A percentile compares a stretch with the other conserved stretches of the same genome.
Evolutionary conservation across 352 stramenopile genomes (phyloP).

Genomic region (Phytophthora aleatoria): DNA sequence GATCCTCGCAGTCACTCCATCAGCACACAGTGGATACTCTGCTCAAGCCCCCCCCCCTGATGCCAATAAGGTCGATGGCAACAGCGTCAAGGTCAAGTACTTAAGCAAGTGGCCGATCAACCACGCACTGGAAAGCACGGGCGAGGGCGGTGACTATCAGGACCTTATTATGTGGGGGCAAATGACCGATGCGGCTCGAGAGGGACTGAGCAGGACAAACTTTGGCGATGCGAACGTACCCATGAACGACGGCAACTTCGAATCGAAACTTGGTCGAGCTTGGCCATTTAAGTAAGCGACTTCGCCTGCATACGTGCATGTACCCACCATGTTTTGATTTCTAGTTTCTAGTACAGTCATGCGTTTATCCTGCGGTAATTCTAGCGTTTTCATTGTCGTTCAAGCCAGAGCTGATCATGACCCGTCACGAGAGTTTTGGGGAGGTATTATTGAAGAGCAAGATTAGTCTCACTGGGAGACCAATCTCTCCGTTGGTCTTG

Average conservation of each 20-base stretch:
- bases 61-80: slow-evolving; percentile 1
- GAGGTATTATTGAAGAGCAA: too few species aligned
- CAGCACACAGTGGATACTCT: slow-evolving; percentile 7
- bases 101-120: slow-evolving; percentile 4
- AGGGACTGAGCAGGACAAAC: neutral
- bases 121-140: slow-evolving; percentile 5
- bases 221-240: slow-evolving; percentile 11
- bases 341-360: too few species aligned
- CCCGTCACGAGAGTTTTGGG: too few species aligned
- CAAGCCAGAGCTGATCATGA: too few species aligned
- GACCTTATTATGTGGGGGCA: slow-evolving; percentile 17
- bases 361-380: too few species aligned
- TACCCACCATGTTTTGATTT: too few species aligned
- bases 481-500: too few species aligned
- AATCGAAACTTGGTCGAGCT: neutral
- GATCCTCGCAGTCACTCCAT: slow-evolving; percentile 1
- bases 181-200: neutral
- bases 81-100: slow-evolving; percentile 14
- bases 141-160: slow-evolving; percentile 1
- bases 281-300: neutral
- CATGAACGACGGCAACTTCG: slow-evolving; percentile 14
- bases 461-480: too few species aligned
- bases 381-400: too few species aligned
- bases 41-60: slow-evolving; percentile 1
- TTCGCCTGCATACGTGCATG: too few species aligned